Base-by-base conservation (phyloP, 208 protist genomes). In the Crithidia bombi region DNA sequence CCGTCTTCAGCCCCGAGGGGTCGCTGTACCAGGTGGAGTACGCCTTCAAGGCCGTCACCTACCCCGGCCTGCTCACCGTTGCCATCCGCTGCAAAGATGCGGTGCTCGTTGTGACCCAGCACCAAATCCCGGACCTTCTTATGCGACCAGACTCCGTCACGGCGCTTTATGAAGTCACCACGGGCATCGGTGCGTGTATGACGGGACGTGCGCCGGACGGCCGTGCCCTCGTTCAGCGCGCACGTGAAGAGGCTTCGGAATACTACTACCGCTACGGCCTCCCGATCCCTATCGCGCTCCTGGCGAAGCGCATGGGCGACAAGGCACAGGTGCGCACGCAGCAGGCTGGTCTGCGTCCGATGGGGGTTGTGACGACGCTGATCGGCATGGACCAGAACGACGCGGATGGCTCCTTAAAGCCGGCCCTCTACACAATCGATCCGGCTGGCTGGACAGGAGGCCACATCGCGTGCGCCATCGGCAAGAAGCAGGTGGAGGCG, bases 1-100 rank as follows among this genome's bases (percentile, higher is more conserved):
- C 98, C 17, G 96, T 99, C 52, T 99, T 99, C 75, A 99, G 98
- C 59, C 98, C 98, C 17, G 96, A 99, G 70, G 98, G 98, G 25
- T 92, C 96, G 23, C 87, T 99, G 6, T 99, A 99, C 81, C 98
- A 99, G 90, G 98, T 99, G 23, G 97, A 99, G 78, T 99, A 99
- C 85, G 98, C 98, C 25, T 99, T 99, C 85, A 99, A 99, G 81
- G 98, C 98, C 9, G 96, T 99, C 28, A 98, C 97, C 39, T 93
- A 97, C 61, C 88, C 87, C 14, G 97, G 95, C n/a, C 68, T 99
- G 12, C 98, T 99, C 14, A 97, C 97, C 0, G 75, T 99, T 21
- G 98, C 94, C 41, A 94, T 99, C 21, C 76, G 98, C 30, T 98
- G 96, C 69, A 96, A 98, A 58, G 97, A 99, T 79, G 91, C 79